Evolutionary conservation across 2,329 filamentous ascomycete genomes (phyloP), one percentile per base, ranked within the genome.

Genomic region (Aspergillus amoenus): DNA sequence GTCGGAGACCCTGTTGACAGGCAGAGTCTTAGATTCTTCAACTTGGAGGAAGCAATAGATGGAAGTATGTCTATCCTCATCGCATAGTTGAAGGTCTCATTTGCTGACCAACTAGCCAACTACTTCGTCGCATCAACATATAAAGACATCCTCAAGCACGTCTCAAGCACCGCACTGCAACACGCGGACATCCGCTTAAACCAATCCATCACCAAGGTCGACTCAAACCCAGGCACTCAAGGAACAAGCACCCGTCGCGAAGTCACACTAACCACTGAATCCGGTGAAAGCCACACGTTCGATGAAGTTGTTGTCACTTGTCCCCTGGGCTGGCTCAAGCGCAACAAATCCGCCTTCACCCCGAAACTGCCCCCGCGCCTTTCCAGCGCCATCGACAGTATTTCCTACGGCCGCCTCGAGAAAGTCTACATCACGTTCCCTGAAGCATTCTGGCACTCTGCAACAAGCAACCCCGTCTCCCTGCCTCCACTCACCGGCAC

Each of bases 391-490:
- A 81, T 83, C 45, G 67, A 76, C 44, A 74, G 70, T 58, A 78
- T 81, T 59, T 78, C 76, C 27, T 81, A 79, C 60, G 79, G 79
- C 57, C 67, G 71, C 17, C 66, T 77, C 1, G 79, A 82, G 63
- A 79, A 79, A 58, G 68, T 81, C 17, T 82, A 81, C 69, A 81
- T 91, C 42, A 88, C 82, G 39, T 96, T 96, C 65, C 85, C 88
- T 0, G 78, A 74, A 11, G 85, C 91, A 0, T 96, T 93, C 70
- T 96, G 92, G 91, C 77, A 84, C 68, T 56, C 68, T 66, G n/a
- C 13, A 12, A 21, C 27, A 24, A 24, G 32, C 2, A 17, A 22
- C 2, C 12, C 46, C 11, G 46, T 49, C 21, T 15, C 30, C 21
- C 34, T 39, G 6, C 47, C 47, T 13, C 5, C 21, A 40, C n/a